These are phyloP conservation scores for Maudiozyma humilis DNA, from an alignment of 1,139 yeast genomes.

Conservation along the genomic window DNA sequence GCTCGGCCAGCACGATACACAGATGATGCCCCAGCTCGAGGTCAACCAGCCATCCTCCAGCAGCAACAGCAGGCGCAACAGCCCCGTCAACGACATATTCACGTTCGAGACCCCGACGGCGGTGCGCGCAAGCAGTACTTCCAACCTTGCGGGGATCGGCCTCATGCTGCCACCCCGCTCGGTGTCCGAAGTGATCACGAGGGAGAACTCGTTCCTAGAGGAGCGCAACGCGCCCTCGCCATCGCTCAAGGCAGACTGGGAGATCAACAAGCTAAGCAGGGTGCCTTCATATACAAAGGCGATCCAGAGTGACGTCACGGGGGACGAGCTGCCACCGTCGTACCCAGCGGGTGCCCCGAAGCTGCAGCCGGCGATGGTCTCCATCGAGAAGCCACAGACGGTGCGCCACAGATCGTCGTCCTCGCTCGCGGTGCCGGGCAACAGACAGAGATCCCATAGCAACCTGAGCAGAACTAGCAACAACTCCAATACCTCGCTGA, in stretches of 20 bases:
- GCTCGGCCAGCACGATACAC: background rate
- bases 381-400: slow-evolving; percentile 8
- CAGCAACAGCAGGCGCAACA: background rate
- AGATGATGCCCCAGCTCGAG: background rate
- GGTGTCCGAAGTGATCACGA: slow-evolving; percentile 43
- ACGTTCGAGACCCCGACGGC: slow-evolving; percentile 1
- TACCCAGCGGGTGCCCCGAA: slow-evolving; percentile 35
- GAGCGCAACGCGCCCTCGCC: slow-evolving; percentile 15
- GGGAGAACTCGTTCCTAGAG: slow-evolving; percentile 41
- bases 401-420: slow-evolving; percentile 15
- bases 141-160: slow-evolving; percentile 1
- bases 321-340: slow-evolving; percentile 52
- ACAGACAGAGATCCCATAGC: slow-evolving; percentile 9
- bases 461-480: slow-evolving; percentile 21
- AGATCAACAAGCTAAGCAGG: slow-evolving; percentile 43
- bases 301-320: slow-evolving; percentile 40
- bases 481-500: slow-evolving; percentile 19
- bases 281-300: slow-evolving; percentile 87
- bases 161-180: slow-evolving; percentile 25
- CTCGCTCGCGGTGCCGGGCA: slow-evolving; percentile 12
- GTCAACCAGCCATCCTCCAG: no score
- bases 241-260: slow-evolving; percentile 32
- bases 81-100: slow-evolving; percentile 1
- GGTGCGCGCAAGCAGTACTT: background rate
- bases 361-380: background rate